Evolutionary conservation across 164 flowering plant genomes (phyloP).

Genomic region (Nymphaea colorata): DNA sequence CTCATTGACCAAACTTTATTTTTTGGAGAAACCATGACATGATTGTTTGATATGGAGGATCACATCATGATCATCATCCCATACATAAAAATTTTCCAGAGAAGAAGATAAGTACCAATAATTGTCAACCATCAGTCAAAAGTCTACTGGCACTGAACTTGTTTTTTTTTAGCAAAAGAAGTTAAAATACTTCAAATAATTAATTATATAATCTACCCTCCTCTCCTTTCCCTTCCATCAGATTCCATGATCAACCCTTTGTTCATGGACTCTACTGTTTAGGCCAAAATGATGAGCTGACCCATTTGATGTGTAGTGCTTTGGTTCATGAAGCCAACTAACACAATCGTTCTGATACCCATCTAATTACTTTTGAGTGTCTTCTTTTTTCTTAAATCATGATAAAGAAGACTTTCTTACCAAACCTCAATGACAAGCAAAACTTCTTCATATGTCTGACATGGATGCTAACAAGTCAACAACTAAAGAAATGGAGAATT

Average conservation of each 20-base stretch:
- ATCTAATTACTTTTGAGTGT: neutral
- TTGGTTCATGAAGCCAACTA: neutral
- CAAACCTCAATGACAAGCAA: neutral
- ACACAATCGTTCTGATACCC: neutral
- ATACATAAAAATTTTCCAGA: too few species aligned
- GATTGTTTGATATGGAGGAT: too few species aligned
- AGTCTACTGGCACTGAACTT: too few species aligned
- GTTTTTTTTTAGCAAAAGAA: too few species aligned
- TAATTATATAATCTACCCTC: neutral
- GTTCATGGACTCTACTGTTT: neutral
- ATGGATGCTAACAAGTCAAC: neutral
- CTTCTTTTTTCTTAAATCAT: too few species aligned
- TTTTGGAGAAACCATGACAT: too few species aligned
- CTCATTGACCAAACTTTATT: too few species aligned
- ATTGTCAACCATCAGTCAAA: too few species aligned
- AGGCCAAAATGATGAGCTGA: neutral
- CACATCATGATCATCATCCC: too few species aligned
- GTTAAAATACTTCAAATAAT: too few species aligned
- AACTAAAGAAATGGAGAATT: neutral
- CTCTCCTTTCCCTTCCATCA: neutral
- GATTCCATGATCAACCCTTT: neutral
- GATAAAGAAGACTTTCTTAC: neutral
- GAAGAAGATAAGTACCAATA: too few species aligned
- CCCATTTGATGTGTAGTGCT: neutral
- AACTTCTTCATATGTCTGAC: neutral